Conservation (phyloP, 345 rosid species). For the Syzygium jambos region DNA sequence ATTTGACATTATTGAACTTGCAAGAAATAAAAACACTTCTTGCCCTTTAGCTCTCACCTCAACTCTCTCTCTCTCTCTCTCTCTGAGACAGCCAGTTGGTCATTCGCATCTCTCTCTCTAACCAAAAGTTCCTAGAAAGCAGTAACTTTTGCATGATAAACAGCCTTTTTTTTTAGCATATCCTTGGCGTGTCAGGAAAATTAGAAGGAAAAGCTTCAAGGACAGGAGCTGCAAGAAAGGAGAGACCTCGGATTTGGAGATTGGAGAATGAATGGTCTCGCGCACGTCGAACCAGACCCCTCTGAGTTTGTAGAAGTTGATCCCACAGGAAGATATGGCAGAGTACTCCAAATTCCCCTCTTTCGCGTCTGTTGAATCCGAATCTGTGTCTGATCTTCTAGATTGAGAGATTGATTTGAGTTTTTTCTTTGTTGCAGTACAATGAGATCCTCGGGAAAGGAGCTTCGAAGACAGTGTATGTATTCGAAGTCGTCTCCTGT, state of each 20-base stretch:
- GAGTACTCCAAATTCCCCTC: slow-evolving; percentile 27
- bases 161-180: background rate
- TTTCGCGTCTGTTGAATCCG: background rate
- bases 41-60: background rate
- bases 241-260: background rate
- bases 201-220: background rate
- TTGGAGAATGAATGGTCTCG: slow-evolving; percentile 50
- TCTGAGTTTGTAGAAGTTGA: slow-evolving; percentile 92
- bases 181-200: background rate
- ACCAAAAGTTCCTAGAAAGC: background rate
- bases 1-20: background rate
- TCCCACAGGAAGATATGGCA: slow-evolving; percentile 97
- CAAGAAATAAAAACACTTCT: background rate
- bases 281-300: slow-evolving; percentile 33
- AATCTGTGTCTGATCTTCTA: background rate
- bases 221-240: background rate
- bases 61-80: background rate
- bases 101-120: background rate
- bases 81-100: background rate
- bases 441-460: slow-evolving; percentile 93
- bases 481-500: slow-evolving; percentile 8
- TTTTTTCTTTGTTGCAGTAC: slow-evolving; percentile 43
- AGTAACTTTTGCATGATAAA: background rate
- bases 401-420: background rate
- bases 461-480: slow-evolving; percentile 97